These are phyloP conservation scores for Silene coronaria DNA, from an alignment of 179 eudicot genomes.

Conservation along the genomic window DNA sequence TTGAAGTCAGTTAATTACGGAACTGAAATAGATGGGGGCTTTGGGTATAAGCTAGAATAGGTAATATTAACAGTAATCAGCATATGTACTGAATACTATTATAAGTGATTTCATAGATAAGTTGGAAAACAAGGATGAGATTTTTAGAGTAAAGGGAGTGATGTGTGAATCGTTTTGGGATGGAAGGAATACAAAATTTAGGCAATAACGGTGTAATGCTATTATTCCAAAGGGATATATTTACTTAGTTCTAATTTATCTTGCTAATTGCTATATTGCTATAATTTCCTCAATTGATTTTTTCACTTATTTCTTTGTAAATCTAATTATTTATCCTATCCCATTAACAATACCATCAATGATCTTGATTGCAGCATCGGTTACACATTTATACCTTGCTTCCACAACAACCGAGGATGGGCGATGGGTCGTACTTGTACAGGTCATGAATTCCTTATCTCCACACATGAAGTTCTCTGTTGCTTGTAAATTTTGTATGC, in stretches of 20 bases:
- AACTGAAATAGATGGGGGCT: neutral
- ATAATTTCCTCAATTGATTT: neutral
- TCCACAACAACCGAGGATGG: constrained; percentile 5
- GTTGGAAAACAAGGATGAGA: too few relatives aligned
- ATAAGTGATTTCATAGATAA: too few relatives aligned
- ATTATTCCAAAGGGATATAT: neutral
- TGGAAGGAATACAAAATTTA: too few relatives aligned
- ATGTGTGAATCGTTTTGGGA: too few relatives aligned
- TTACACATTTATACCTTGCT: neutral
- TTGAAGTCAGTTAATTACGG: neutral
- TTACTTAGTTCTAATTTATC: neutral
- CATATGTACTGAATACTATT: too few relatives aligned
- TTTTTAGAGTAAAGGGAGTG: too few relatives aligned
- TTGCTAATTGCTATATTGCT: neutral
- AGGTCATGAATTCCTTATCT: constrained; percentile 15
- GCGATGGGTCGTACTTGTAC: neutral
- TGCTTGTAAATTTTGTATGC: constrained; percentile 8
- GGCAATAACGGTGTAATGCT: too few relatives aligned
- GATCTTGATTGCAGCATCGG: constrained; percentile 8
- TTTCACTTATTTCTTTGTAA: neutral
- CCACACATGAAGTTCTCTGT: constrained; percentile 10
- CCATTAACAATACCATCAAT: neutral
- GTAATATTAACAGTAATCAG: neutral
- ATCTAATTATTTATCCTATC: neutral
- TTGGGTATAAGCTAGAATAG: neutral